These are phyloP conservation scores for Colletotrichum sp. DNA, from an alignment of 2,329 filamentous ascomycete genomes.

Conservation along the genomic window DNA sequence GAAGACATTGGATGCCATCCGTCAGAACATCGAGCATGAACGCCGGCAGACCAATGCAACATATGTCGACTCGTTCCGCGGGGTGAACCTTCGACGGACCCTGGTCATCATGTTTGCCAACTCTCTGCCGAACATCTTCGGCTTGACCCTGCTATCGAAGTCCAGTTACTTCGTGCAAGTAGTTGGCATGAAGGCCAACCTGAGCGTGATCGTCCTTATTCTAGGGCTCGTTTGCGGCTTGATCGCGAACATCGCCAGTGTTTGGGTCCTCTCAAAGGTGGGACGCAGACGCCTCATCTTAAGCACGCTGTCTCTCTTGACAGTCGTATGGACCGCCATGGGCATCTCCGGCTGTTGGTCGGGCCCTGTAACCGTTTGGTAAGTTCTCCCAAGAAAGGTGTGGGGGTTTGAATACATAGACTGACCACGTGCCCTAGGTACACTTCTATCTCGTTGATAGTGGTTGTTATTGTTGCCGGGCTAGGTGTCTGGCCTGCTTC, in stretches of 20 bases:
- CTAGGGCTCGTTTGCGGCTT: conserved; percentile 50
- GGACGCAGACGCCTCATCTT: conserved; percentile 45
- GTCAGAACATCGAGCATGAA: conserved; percentile 51
- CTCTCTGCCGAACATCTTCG: conserved; percentile 48
- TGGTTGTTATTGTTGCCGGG: conserved; percentile 45
- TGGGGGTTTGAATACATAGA: neutral
- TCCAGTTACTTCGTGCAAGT: conserved; percentile 45
- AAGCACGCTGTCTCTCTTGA: conserved; percentile 33
- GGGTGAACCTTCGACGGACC: conserved; percentile 45
- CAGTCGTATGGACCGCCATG: conserved; percentile 47
- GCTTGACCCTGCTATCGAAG: conserved; percentile 46
- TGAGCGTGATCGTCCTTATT: conserved; percentile 47
- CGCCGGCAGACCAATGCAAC: conserved; percentile 32
- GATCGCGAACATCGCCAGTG: conserved; percentile 44
- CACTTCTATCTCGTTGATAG: conserved; percentile 42
- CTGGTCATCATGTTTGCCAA: conserved; percentile 46
- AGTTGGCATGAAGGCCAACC: conserved; percentile 33
- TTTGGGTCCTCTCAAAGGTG: conserved; percentile 47
- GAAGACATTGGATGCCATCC: conserved; percentile 46
- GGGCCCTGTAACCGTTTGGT: conserved; percentile 43
- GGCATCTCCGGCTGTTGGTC: conserved; percentile 52
- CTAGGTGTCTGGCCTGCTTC: conserved; percentile 48
- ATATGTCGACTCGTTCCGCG: conserved; percentile 49
- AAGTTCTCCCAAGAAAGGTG: conserved; percentile 2
- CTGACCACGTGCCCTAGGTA: conserved; percentile 20